phyloP scores from a whole-genome alignment of 257 asterid genomes.

The Scutellaria minor region DNA sequence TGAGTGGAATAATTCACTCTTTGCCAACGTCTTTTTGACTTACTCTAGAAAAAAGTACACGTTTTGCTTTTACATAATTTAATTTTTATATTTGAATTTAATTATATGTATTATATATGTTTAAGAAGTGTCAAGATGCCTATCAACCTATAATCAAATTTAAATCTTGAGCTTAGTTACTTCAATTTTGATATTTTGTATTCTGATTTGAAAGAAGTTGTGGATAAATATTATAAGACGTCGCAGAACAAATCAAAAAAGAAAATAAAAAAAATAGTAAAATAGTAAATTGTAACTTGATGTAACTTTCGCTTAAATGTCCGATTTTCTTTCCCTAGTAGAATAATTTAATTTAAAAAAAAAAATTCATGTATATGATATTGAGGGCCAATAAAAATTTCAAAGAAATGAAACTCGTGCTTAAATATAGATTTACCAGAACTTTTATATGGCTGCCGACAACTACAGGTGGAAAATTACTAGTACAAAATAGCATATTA shows the following conservation, averaged over 20 bases:
- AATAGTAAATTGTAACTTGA: no score
- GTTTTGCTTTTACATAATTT: not conserved
- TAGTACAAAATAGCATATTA: no score
- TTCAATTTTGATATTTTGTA: not conserved
- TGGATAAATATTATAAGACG: no score
- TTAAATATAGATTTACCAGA: not conserved
- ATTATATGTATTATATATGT: not conserved
- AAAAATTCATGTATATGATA: no score
- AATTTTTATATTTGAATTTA: not conserved
- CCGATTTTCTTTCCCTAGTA: no score
- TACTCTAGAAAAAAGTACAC: not conserved
- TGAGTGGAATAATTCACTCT: slow-evolving; percentile 19
- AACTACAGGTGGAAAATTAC: not conserved
- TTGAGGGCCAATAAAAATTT: no score
- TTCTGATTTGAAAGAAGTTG: no score
- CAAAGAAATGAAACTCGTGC: slow-evolving; percentile 18
- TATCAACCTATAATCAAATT: not conserved
- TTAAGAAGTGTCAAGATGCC: not conserved
- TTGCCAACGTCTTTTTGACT: slow-evolving; percentile 31
- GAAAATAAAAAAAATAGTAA: no score
- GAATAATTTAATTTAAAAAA: no score
- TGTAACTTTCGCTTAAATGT: no score
- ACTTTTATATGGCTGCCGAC: slow-evolving; percentile 30
- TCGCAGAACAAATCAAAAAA: no score
- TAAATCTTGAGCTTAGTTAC: not conserved